Conservation (phyloP, 192 early-diverging fungal genomes). For the Linnemannia elongata region DNA sequence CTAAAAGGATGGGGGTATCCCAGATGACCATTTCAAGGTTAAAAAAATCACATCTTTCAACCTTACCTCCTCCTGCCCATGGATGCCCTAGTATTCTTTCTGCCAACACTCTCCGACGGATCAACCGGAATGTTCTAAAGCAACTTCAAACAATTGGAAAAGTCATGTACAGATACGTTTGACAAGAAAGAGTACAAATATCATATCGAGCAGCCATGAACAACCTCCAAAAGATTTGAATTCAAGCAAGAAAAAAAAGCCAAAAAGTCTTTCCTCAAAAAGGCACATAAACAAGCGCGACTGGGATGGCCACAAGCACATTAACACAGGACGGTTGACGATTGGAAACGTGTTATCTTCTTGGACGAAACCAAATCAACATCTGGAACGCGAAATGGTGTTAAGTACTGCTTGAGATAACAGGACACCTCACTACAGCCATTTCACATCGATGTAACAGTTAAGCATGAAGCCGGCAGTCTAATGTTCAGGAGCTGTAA, state of each 20-base stretch:
- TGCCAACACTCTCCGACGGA: background rate
- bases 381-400: conserved; percentile 55
- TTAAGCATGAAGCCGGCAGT: conserved; percentile 47
- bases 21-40: conserved; percentile 12
- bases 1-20: conserved; percentile 1
- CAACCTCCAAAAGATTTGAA: conserved; percentile 9
- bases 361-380: conserved; percentile 60
- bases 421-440: background rate
- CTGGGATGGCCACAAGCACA: conserved; percentile 27
- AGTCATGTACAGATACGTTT: background rate
- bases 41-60: conserved; percentile 11
- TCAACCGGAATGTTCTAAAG: conserved; percentile 18
- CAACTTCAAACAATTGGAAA: background rate
- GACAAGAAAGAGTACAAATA: conserved; percentile 5
- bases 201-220: background rate
- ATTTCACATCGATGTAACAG: conserved; percentile 19
- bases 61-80: background rate
- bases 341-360: conserved; percentile 55
- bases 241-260: conserved; percentile 3
- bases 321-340: conserved; percentile 52
- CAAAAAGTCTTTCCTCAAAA: conserved; percentile 14
- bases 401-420: conserved; percentile 31
- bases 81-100: conserved; percentile 8
- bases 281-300: conserved; percentile 7
- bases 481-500: conserved; percentile 55